These are phyloP conservation scores for Hansenula sp. DNA, from an alignment of 1,139 yeast species.

Conservation along the genomic window DNA sequence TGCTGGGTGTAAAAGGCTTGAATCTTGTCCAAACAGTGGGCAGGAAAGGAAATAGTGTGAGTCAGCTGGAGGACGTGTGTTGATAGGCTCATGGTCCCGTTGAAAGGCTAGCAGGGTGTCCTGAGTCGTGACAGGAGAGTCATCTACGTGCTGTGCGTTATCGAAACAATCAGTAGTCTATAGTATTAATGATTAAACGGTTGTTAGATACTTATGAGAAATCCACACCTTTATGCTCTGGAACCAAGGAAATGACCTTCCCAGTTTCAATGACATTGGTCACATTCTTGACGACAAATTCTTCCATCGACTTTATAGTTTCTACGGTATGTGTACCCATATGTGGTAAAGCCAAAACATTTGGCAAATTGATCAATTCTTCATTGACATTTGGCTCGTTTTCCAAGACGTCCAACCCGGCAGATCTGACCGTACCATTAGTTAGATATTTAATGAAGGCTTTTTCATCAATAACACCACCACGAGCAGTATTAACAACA, in stretches of 20 bases:
- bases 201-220: conserved; percentile 4
- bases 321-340: conserved; percentile 75
- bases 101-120: no score
- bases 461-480: conserved; percentile 67
- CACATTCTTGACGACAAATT: conserved; percentile 39
- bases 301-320: conserved; percentile 54
- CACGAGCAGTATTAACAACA: conserved; percentile 69
- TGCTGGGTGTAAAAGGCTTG: background rate
- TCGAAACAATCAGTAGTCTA: background rate
- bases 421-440: conserved; percentile 65
- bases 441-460: conserved; percentile 61
- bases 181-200: background rate
- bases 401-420: conserved; percentile 84
- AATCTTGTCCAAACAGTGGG: background rate
- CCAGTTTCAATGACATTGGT: conserved; percentile 46
- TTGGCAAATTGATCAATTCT: conserved; percentile 48
- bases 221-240: conserved; percentile 45
- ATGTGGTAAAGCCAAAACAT: conserved; percentile 70
- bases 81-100: no score
- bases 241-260: conserved; percentile 61
- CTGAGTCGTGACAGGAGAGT: no score
- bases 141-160: no score
- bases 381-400: conserved; percentile 69
- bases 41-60: background rate
- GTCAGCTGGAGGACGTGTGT: background rate